Conservation (phyloP, 441 rosid species). For the Kokia cookei region DNA sequence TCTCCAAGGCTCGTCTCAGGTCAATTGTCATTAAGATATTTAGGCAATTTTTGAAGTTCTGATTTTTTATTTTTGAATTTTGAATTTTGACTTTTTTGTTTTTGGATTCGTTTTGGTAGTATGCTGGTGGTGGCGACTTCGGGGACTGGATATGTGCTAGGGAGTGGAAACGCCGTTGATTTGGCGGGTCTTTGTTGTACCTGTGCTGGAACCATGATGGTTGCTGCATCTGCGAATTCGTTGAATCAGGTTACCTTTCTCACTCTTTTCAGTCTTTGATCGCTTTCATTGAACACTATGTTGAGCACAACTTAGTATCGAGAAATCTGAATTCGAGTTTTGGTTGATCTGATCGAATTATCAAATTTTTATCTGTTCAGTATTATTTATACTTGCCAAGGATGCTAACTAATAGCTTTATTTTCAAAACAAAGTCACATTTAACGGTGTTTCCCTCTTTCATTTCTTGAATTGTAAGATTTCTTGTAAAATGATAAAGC, state of each 20-base stretch:
- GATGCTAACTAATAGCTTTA: not conserved
- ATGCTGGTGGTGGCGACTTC: slow-evolving; percentile 95
- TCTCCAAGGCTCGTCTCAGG: slow-evolving; percentile 98
- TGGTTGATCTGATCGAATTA: not conserved
- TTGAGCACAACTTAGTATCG: not conserved
- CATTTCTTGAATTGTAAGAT: not conserved
- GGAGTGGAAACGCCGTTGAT: slow-evolving; percentile 60
- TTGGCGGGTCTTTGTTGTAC: slow-evolving; percentile 78
- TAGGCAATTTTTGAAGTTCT: not conserved
- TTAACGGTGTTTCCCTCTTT: not conserved
- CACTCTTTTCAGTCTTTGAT: not conserved
- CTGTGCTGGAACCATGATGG: slow-evolving; percentile 96
- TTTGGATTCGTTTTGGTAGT: slow-evolving; percentile 27
- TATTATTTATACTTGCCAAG: not conserved
- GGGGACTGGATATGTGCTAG: slow-evolving; percentile 87
- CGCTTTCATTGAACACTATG: not conserved
- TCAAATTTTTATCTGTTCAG: not conserved
- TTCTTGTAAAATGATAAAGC: not conserved
- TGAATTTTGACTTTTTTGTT: not conserved
- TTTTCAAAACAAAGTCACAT: not conserved
- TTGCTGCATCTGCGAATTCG: slow-evolving; percentile 91
- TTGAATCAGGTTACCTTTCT: slow-evolving; percentile 67
- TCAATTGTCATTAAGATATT: slow-evolving; percentile 9
- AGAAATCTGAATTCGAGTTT: not conserved
- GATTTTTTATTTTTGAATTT: not conserved